Conservation (phyloP, 1,284 basidiomycete genomes). For the Microbotryum saponariae region DNA sequence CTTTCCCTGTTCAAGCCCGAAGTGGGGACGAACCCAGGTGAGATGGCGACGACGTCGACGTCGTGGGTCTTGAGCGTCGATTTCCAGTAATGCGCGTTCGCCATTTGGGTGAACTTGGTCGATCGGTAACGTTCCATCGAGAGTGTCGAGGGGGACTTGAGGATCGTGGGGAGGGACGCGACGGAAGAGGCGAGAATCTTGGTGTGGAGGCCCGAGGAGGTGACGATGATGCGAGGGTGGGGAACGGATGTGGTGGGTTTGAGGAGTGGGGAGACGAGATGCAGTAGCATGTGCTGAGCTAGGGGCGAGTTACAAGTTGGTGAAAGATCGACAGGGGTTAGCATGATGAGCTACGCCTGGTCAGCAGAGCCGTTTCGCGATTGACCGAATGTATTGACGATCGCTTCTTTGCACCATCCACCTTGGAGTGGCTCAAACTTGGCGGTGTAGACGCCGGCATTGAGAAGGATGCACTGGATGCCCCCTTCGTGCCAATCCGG, state of each 20-base stretch:
- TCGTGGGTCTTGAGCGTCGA: not conserved
- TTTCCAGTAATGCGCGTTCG: not conserved
- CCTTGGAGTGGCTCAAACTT: not conserved
- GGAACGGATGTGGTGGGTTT: not conserved
- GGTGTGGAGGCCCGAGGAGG: too few relatives aligned
- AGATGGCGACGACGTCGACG: constrained; percentile 1
- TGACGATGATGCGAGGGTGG: not conserved
- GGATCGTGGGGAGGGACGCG: too few relatives aligned
- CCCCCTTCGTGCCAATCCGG: too few relatives aligned
- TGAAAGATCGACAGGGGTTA: too few relatives aligned
- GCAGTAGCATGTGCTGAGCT: not conserved
- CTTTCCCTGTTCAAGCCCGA: not conserved
- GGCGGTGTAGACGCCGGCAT: not conserved
- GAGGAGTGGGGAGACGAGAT: not conserved
- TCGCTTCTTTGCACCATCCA: not conserved
- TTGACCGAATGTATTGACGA: not conserved
- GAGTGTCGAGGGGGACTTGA: too few relatives aligned
- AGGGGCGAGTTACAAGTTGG: not conserved
- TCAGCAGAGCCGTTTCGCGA: not conserved
- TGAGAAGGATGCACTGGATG: constrained; percentile 1
- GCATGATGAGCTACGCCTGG: not conserved
- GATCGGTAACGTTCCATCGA: not conserved
- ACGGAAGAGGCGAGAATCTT: too few relatives aligned
- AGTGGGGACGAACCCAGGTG: not conserved
- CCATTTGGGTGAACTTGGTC: not conserved